These are phyloP conservation scores for Geosmithia flava DNA, from an alignment of 2,329 filamentous ascomycete genomes.

Conservation along the genomic window DNA sequence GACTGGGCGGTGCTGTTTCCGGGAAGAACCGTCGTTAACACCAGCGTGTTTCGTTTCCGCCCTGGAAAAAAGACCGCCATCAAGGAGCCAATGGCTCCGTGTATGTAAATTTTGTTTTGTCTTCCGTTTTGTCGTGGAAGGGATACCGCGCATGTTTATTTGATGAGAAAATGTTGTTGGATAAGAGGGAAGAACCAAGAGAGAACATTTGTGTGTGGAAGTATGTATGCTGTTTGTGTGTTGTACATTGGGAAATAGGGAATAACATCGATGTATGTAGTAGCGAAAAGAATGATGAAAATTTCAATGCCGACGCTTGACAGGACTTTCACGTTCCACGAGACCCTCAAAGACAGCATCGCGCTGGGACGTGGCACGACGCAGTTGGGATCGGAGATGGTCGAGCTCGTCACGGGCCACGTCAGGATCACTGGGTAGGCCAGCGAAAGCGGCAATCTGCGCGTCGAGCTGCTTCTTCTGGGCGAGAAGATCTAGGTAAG, in stretches of 20 bases:
- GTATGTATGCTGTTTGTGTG: background rate
- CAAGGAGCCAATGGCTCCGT: background rate
- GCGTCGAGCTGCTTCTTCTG: conserved; percentile 47
- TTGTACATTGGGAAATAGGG: background rate
- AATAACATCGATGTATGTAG: background rate
- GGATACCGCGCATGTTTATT: background rate
- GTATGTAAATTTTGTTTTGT: background rate
- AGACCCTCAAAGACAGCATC: conserved; percentile 67
- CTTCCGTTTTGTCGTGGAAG: background rate
- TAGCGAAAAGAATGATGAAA: background rate
- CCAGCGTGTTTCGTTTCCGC: background rate
- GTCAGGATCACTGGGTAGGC: conserved; percentile 58
- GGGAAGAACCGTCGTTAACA: conserved; percentile 41
- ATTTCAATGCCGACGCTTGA: conserved; percentile 20
- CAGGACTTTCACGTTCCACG: conserved; percentile 48
- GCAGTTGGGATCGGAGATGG: conserved; percentile 50
- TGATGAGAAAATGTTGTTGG: background rate
- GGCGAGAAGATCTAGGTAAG: conserved; percentile 43
- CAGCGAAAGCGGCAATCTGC: conserved; percentile 54
- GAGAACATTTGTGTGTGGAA: background rate
- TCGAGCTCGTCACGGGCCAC: conserved; percentile 61
- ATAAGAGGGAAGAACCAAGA: too few species aligned
- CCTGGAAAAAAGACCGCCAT: background rate
- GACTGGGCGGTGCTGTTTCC: conserved; percentile 58
- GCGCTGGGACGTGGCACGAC: conserved; percentile 45